Evolutionary conservation across 192 early-diverging fungal genomes (phyloP).

Genomic region (Mortierella claussenii): DNA sequence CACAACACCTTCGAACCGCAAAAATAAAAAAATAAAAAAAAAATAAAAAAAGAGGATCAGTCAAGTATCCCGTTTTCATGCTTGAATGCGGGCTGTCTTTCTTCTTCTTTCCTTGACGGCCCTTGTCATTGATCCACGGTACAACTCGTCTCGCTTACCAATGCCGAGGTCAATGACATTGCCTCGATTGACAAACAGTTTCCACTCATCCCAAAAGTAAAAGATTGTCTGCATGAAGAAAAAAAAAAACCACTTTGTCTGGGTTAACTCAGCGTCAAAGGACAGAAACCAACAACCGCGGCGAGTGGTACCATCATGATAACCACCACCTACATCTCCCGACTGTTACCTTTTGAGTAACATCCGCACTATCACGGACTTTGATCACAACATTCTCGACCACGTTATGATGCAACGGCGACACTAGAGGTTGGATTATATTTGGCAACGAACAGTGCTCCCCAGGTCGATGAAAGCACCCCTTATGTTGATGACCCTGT

Average conservation of each 20-base stretch:
- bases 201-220: conserved; percentile 49
- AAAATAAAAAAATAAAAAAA: neutral
- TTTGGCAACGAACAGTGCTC: conserved; percentile 35
- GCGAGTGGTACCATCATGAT: no score
- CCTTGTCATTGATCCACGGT: no score
- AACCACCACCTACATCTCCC: no score
- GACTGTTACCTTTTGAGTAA: conserved; percentile 30
- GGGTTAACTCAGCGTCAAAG: neutral
- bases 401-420: conserved; percentile 18
- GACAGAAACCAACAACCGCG: no score
- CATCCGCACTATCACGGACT: conserved; percentile 39
- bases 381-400: conserved; percentile 44
- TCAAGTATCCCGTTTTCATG: no score
- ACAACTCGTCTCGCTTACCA: no score
- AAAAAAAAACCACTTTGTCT: no score
- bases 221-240: conserved; percentile 19
- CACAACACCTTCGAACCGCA: conserved; percentile 39
- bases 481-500: neutral
- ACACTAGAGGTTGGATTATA: conserved; percentile 28
- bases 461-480: conserved; percentile 22
- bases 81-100: no score
- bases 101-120: no score
- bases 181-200: no score
- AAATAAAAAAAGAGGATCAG: neutral
- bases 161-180: no score